These are phyloP conservation scores for Pichia rugopelliculosa DNA, from an alignment of 805 yeast genomes.

Conservation along the genomic window DNA sequence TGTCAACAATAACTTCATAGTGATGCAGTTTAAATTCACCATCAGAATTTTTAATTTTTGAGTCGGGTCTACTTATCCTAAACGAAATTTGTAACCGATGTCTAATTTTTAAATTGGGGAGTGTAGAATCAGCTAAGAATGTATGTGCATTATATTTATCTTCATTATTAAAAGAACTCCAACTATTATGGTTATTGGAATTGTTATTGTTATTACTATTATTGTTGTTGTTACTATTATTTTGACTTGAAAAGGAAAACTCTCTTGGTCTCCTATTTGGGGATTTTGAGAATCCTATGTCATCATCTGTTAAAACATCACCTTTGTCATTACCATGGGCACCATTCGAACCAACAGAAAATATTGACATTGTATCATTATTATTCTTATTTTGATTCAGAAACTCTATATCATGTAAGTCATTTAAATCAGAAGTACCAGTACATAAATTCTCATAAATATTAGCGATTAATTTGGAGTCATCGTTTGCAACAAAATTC, in stretches of 20 bases:
- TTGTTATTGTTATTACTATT: constrained; percentile 1
- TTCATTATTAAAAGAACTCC: neutral
- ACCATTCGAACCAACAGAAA: constrained; percentile 22
- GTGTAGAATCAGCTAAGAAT: constrained; percentile 58
- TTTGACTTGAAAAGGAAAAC: constrained; percentile 8
- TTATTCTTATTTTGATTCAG: neutral
- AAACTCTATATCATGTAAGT: constrained; percentile 13
- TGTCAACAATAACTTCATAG: constrained; percentile 74
- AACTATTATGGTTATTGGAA: neutral
- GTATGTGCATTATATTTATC: constrained; percentile 10
- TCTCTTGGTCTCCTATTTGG: constrained; percentile 13
- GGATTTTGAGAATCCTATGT: neutral
- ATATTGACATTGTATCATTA: constrained; percentile 20
- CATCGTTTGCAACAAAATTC: constrained; percentile 27
- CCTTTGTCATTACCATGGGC: constrained; percentile 10
- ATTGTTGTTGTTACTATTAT: neutral
- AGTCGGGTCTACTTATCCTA: constrained; percentile 57
- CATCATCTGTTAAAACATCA: constrained; percentile 8
- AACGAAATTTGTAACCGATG: constrained; percentile 68
- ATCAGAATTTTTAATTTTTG: constrained; percentile 25
- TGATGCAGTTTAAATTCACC: constrained; percentile 50
- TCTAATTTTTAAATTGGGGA: constrained; percentile 51
- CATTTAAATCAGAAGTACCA: constrained; percentile 20
- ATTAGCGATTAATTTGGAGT: constrained; percentile 20
- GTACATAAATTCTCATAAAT: constrained; percentile 21